phyloP scores from a whole-genome alignment of 176 grass and related monocot genomes.

The Oryza nivara region DNA sequence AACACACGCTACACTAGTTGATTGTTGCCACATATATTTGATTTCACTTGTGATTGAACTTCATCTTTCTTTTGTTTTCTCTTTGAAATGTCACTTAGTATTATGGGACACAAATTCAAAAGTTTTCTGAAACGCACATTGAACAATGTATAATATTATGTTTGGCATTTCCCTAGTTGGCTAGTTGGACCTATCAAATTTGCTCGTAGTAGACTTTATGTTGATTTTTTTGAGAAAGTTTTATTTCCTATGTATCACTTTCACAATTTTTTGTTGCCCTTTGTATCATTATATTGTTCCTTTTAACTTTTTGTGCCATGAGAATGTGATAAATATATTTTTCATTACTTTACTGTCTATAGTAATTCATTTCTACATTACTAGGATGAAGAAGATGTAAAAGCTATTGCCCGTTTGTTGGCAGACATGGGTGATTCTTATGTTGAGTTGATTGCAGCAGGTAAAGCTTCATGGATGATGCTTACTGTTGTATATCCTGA shows the following conservation, averaged over 20 bases:
- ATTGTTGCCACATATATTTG: not conserved
- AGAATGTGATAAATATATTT: not conserved
- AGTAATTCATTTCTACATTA: constrained; percentile 26
- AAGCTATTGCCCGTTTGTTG: constrained; percentile 97
- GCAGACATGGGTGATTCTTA: constrained; percentile 99
- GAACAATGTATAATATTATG: not conserved
- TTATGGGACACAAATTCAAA: not conserved
- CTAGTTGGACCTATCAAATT: constrained; percentile 13
- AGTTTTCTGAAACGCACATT: not conserved
- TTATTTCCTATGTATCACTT: not conserved
- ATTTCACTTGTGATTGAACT: not conserved
- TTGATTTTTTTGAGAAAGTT: not conserved
- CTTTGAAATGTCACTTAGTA: not conserved
- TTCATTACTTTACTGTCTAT: not conserved
- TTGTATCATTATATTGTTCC: not conserved
- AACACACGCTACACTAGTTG: not conserved
- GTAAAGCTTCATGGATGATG: constrained; percentile 52
- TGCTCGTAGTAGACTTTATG: not conserved
- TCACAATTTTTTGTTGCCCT: not conserved
- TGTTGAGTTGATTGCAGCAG: constrained; percentile 95
- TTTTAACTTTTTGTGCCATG: constrained; percentile 3
- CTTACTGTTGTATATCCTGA: constrained; percentile 26
- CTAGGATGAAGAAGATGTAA: constrained; percentile 98
- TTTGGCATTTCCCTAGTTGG: not conserved
- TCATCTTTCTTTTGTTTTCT: not conserved